Base-by-base conservation (phyloP, 106 monocot species). In the Allium sativum region DNA sequence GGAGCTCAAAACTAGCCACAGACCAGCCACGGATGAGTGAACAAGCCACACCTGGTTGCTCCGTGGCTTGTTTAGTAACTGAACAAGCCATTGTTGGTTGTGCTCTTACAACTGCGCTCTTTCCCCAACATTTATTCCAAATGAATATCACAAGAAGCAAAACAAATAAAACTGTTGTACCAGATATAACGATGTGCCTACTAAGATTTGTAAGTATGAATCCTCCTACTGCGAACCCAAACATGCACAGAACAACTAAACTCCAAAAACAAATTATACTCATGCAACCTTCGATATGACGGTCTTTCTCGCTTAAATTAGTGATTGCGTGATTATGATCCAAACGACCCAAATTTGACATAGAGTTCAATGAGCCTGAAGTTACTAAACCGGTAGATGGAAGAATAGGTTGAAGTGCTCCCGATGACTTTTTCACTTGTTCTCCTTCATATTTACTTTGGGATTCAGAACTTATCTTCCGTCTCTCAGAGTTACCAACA, bases 331-430 rank as follows among this genome's bases (percentile, higher is more conserved):
- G 86, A 63, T 87, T 87, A 73, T 87, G 78, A 77, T n/a, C n/a
- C n/a, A n/a, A n/a, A n/a, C n/a, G n/a, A n/a, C n/a, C n/a, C n/a
- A n/a, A n/a, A n/a, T n/a, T n/a, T n/a, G n/a, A n/a, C n/a, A n/a
- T n/a, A n/a, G n/a, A n/a, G n/a, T 87, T 79, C 54, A 87, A 51
- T 48, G 83, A 80, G 21, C 87, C 87, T 4, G 90, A 92, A 61
- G 91, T 92, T 50, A 92, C 86, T 44, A 92, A 78, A 43, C 91
- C 91, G 8, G 91, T 92, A 0, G 91, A 56, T 3, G 64, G 64
- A 18, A 64, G 64, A n/a, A 87, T 70, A 9, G 82, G 87, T 31
- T 82, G 42, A 22, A 83, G 82, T 1, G 87, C 83, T 17, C 91
- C 91, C 80, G 59, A 81, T 84, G 79, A 82, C 45, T 77, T 87